A percentile compares a stretch with the other conserved stretches of the same genome.
Conservation (phyloP, 495 filamentous ascomycete species). For the Neurospora sp. region DNA sequence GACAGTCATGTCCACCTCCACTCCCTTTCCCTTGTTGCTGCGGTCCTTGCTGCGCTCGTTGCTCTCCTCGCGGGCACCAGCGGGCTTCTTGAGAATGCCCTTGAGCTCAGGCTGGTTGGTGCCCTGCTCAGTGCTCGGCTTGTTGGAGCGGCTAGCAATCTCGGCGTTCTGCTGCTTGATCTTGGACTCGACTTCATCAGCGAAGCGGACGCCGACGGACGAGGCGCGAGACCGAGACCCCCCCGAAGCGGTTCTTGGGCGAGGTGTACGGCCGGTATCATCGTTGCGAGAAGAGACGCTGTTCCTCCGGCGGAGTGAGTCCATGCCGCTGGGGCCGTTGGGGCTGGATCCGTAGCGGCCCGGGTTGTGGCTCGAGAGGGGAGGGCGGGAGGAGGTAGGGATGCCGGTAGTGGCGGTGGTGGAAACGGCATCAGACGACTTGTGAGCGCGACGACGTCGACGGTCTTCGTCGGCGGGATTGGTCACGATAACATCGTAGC, state of each 20-base stretch:
- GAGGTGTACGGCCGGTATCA: conserved; percentile 4
- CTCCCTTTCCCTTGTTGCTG: conserved; percentile 1
- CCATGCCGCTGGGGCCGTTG: neutral
- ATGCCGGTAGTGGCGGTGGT: neutral
- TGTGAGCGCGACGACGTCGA: neutral
- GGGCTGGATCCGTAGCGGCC: neutral
- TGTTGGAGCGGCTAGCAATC: conserved; percentile 26
- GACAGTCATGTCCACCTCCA: conserved; percentile 8
- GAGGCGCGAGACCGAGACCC: neutral
- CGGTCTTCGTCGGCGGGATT: neutral
- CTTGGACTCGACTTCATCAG: conserved; percentile 21
- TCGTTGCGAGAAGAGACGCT: neutral
- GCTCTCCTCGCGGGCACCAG: neutral
- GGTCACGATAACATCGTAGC: neutral
- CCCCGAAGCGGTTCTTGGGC: conserved; percentile 9
- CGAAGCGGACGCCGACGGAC: conserved; percentile 14
- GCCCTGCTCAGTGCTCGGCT: conserved; percentile 6
- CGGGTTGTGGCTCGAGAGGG: neutral
- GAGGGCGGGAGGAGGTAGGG: neutral
- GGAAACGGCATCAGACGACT: neutral
- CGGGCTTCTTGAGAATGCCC: conserved; percentile 22
- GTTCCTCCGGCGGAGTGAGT: neutral
- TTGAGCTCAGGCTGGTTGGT: conserved; percentile 8
- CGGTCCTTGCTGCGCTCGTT: conserved; percentile 2
- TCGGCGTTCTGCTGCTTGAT: conserved; percentile 22